Evolutionary conservation across 768 basidiomycete genomes (phyloP).

Genomic region (Boletus coccyginus): DNA sequence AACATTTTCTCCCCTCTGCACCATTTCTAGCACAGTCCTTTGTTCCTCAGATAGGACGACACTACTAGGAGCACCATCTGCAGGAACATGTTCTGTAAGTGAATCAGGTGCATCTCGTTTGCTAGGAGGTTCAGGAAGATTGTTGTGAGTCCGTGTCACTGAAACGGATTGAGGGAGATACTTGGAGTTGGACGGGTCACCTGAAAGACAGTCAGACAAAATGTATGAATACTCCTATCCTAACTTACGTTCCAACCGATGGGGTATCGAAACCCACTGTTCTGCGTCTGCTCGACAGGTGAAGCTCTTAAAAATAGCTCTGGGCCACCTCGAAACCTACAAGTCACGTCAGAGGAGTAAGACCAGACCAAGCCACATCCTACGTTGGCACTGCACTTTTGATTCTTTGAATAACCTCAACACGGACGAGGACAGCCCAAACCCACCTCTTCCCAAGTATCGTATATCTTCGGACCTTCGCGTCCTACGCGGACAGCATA

Average conservation of each 20-base stretch:
- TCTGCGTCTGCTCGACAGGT: conserved; percentile 42
- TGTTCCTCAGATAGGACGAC: conserved; percentile 54
- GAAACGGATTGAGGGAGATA: not conserved
- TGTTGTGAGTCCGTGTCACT: not conserved
- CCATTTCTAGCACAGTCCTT: conserved; percentile 43
- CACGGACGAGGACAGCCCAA: not conserved
- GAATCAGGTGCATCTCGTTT: not conserved
- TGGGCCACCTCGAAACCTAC: conserved; percentile 55
- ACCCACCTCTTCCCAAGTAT: conserved; percentile 59
- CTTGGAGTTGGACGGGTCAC: not conserved
- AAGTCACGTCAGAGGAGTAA: not conserved
- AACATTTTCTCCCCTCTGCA: conserved; percentile 60
- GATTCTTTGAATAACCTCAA: not conserved
- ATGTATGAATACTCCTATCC: not conserved
- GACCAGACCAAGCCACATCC: not conserved
- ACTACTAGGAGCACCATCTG: conserved; percentile 9
- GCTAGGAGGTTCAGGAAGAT: not conserved
- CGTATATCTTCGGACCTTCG: conserved; percentile 55
- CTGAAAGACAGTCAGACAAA: conserved; percentile 8
- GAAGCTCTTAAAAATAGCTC: conserved; percentile 55
- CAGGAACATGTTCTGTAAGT: not conserved
- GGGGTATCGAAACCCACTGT: conserved; percentile 40
- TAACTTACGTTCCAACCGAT: conserved; percentile 17
- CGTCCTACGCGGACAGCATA: conserved; percentile 63
- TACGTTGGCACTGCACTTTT: conserved; percentile 50